Conservation (phyloP, 1,139 yeast species). For the Saccharomyces hybrid region DNA sequence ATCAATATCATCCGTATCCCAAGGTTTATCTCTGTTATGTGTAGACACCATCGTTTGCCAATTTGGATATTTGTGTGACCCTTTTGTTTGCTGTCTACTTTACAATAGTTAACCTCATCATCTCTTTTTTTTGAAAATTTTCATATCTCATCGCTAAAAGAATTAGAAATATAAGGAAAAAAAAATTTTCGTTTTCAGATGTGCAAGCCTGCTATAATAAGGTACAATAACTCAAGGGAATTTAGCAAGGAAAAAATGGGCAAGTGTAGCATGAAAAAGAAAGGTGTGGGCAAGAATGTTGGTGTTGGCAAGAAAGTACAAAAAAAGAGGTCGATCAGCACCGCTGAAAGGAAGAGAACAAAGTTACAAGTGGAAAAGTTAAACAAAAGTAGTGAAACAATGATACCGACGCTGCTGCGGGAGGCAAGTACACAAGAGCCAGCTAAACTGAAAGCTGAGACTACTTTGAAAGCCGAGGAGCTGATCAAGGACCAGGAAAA, state of each 20-base stretch:
- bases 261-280: slow-evolving; percentile 5
- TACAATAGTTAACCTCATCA: neutral
- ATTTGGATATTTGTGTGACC: slow-evolving; percentile 1
- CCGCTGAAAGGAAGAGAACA: slow-evolving; percentile 21
- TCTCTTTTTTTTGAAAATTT: slow-evolving; percentile 1
- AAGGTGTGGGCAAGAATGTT: slow-evolving; percentile 4
- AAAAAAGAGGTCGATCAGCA: slow-evolving; percentile 13
- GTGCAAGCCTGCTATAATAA: neutral
- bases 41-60: slow-evolving; percentile 67
- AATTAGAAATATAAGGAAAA: neutral
- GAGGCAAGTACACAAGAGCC: slow-evolving; percentile 13
- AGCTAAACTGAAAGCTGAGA: slow-evolving; percentile 30
- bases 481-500: slow-evolving; percentile 34
- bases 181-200: neutral
- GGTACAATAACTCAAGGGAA: slow-evolving; percentile 2
- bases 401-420: slow-evolving; percentile 11
- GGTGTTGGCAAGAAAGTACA: slow-evolving; percentile 10
- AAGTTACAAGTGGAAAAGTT: slow-evolving; percentile 22
- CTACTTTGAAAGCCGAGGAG: slow-evolving; percentile 35
- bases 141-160: slow-evolving; percentile 4
- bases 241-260: slow-evolving; percentile 4
- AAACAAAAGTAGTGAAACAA: slow-evolving; percentile 9
- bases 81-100: neutral
- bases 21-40: slow-evolving; percentile 90
- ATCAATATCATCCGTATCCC: slow-evolving; percentile 95